phyloP scores from a whole-genome alignment of 1,284 basidiomycete genomes.

The Pholiota adiposa region DNA sequence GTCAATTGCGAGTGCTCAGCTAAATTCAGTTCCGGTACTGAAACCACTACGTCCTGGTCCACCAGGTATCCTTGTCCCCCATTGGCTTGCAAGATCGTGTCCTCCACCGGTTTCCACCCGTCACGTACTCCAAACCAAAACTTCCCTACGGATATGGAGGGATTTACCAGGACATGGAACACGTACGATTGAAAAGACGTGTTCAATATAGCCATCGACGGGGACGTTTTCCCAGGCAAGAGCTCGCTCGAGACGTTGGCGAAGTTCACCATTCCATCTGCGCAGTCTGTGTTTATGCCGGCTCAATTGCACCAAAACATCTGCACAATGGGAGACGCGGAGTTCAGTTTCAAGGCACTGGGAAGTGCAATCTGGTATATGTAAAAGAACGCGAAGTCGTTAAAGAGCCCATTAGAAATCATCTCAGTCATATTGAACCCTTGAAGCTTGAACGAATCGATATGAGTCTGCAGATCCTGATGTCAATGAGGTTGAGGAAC shows the following conservation, averaged over 20 bases:
- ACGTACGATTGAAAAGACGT: constrained; percentile 1
- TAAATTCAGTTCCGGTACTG: background rate
- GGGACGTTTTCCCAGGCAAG: background rate
- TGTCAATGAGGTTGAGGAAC: too few species aligned
- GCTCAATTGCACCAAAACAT: constrained; percentile 11
- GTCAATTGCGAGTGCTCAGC: background rate
- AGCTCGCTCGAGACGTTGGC: background rate
- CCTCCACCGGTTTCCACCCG: background rate
- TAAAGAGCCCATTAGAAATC: too few species aligned
- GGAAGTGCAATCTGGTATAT: too few species aligned
- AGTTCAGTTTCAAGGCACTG: too few species aligned
- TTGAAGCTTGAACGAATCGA: too few species aligned
- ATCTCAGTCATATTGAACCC: too few species aligned
- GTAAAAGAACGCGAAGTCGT: too few species aligned
- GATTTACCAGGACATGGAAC: background rate
- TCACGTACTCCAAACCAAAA: constrained; percentile 12
- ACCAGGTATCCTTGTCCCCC: background rate
- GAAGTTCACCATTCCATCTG: background rate
- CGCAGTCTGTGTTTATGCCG: constrained; percentile 2
- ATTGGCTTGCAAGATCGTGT: constrained; percentile 2
- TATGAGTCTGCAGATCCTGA: too few species aligned
- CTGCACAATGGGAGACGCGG: background rate
- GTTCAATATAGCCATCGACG: background rate
- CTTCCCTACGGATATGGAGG: background rate
- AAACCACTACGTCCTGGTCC: background rate